phyloP scores from a whole-genome alignment of 495 filamentous ascomycete genomes.

The Cairneyella variabilis region DNA sequence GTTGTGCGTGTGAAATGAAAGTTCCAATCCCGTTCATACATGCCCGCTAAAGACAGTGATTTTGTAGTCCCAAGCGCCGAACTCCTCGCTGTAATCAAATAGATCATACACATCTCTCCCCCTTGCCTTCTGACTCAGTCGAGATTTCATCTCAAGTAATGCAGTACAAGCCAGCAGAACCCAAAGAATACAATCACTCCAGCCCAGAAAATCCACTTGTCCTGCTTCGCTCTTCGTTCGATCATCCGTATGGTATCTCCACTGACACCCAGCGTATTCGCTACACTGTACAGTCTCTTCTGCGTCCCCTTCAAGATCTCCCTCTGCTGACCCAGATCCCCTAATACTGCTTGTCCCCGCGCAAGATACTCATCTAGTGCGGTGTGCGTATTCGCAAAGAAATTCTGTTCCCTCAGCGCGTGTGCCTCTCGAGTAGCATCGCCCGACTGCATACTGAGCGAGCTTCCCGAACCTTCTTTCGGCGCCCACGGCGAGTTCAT shows the following conservation, averaged over 20 bases:
- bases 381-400: slow-evolving; percentile 71
- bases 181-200: slow-evolving; percentile 85
- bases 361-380: slow-evolving; percentile 94
- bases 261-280: slow-evolving; percentile 88
- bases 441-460: slow-evolving; percentile 36
- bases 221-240: slow-evolving; percentile 84
- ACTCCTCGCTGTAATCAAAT: slow-evolving; percentile 4
- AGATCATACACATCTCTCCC: background rate
- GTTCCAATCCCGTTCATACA: no score
- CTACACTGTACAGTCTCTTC: slow-evolving; percentile 82
- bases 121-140: background rate
- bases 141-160: slow-evolving; percentile 61
- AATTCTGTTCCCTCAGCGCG: slow-evolving; percentile 85
- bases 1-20: no score
- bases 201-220: slow-evolving; percentile 96
- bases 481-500: slow-evolving; percentile 24
- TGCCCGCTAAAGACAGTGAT: background rate
- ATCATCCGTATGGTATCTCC: slow-evolving; percentile 97
- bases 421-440: slow-evolving; percentile 72
- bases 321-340: slow-evolving; percentile 83
- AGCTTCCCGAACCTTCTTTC: slow-evolving; percentile 10
- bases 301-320: slow-evolving; percentile 96
- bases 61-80: background rate
- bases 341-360: slow-evolving; percentile 81
- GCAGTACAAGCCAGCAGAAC: slow-evolving; percentile 87